phyloP scores from a whole-genome alignment of 305 asterid genomes.

The Ruellia speciosa region DNA sequence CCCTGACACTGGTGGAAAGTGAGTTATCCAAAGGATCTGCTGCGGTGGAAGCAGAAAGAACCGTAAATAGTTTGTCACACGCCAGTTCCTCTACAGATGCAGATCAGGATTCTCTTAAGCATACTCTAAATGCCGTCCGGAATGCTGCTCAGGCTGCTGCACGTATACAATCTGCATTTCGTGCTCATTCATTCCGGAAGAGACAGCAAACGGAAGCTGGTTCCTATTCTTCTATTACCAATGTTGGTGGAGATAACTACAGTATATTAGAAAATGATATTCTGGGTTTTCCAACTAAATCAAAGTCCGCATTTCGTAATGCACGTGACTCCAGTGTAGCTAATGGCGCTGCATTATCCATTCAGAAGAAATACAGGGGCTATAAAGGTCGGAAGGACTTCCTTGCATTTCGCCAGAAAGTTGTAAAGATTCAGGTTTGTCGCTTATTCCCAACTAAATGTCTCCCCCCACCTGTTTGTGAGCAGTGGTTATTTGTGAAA shows the following conservation, averaged over 20 bases:
- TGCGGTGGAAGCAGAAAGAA: conserved; percentile 77
- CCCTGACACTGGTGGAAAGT: conserved; percentile 63
- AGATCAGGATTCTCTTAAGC: conserved; percentile 63
- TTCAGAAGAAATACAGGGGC: conserved; percentile 88
- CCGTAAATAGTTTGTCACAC: conserved; percentile 42
- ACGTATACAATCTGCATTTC: conserved; percentile 94
- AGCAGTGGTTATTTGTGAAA: too few species aligned
- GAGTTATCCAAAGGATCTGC: conserved; percentile 81
- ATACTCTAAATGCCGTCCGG: conserved; percentile 73
- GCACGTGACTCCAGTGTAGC: conserved; percentile 63
- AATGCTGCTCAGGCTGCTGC: conserved; percentile 94
- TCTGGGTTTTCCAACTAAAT: conserved; percentile 53
- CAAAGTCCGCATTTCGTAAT: conserved; percentile 53
- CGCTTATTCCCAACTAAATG: conserved; percentile 15
- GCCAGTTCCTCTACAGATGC: conserved; percentile 34
- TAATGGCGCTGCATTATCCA: conserved; percentile 75
- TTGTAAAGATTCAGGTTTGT: conserved; percentile 86
- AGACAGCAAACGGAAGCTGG: conserved; percentile 54
- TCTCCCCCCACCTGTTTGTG: too few species aligned
- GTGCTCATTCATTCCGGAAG: conserved; percentile 87
- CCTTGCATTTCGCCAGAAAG: conserved; percentile 86
- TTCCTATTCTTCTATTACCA: conserved; percentile 15
- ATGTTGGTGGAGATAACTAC: conserved; percentile 41
- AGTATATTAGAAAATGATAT: conserved; percentile 38
- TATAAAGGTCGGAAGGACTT: conserved; percentile 86